Conservation (phyloP, 2,329 filamentous ascomycete genomes). For the Aureobasidium subglaciale region DNA sequence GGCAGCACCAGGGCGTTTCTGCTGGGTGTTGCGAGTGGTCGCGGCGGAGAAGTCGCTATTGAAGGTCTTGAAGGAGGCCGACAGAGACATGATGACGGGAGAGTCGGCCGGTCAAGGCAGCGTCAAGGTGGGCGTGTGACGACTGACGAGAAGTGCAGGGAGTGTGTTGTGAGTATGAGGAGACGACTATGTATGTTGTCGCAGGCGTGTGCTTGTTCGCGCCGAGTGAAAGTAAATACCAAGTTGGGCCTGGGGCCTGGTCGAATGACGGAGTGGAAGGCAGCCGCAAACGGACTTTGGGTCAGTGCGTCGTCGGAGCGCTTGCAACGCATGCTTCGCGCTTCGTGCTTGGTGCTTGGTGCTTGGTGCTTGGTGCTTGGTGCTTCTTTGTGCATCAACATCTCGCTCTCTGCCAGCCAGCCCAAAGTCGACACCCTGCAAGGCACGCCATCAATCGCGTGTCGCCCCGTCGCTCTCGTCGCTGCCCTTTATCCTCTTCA, state of each 20-base stretch:
- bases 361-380: too few species aligned
- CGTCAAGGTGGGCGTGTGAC: not conserved
- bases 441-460: not conserved
- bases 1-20: constrained; percentile 2
- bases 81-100: constrained; percentile 25
- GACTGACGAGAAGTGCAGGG: not conserved
- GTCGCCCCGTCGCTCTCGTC: not conserved
- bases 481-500: not conserved
- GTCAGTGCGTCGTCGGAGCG: not conserved
- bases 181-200: not conserved
- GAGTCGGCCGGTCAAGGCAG: not conserved
- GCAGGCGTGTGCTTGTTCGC: not conserved
- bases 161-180: too few species aligned
- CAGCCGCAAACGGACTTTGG: constrained; percentile 3
- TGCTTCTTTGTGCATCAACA: not conserved
- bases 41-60: constrained; percentile 26
- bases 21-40: constrained; percentile 23
- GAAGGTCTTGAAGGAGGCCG: constrained; percentile 24
- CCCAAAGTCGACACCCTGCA: not conserved
- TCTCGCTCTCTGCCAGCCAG: not conserved
- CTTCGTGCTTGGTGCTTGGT: too few species aligned
- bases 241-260: too few species aligned
- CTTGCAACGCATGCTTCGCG: not conserved
- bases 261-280: not conserved
- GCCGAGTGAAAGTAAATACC: not conserved